phyloP scores from a whole-genome alignment of 108 stramenopile species.

The Cylindrotheca fusiformis region DNA sequence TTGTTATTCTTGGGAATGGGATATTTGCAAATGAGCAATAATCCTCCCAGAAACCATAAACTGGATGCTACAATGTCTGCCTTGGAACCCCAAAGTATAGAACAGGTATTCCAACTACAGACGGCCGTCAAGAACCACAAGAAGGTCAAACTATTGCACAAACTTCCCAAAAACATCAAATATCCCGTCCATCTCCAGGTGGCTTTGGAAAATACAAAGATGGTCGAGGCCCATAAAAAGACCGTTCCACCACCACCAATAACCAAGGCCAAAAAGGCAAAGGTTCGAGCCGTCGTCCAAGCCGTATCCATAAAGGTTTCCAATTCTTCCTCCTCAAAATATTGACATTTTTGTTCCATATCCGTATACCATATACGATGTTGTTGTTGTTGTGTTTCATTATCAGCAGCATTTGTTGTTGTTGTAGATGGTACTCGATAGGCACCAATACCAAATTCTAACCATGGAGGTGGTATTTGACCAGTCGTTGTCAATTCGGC shows the following conservation, averaged over 20 bases:
- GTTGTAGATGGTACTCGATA: conserved; percentile 48
- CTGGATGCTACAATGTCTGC: conserved; percentile 47
- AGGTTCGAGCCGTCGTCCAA: conserved; percentile 49
- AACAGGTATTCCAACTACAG: conserved; percentile 52
- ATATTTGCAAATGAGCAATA: conserved; percentile 48
- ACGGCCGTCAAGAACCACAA: conserved; percentile 60
- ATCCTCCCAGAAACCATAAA: conserved; percentile 43
- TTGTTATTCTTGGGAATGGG: too few relatives aligned
- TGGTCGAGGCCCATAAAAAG: conserved; percentile 64
- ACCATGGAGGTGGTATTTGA: conserved; percentile 32
- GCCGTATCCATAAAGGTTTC: conserved; percentile 37
- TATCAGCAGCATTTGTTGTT: neutral
- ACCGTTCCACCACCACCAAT: conserved; percentile 63
- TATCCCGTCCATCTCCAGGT: conserved; percentile 75
- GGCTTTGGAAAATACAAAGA: conserved; percentile 51
- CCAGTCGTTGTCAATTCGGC: conserved; percentile 31
- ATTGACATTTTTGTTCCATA: neutral
- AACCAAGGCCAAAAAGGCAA: conserved; percentile 57
- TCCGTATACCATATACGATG: conserved; percentile 29
- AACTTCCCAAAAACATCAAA: conserved; percentile 43
- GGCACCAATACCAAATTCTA: conserved; percentile 61
- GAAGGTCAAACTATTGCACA: conserved; percentile 51
- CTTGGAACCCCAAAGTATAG: conserved; percentile 49
- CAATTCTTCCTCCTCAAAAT: neutral
- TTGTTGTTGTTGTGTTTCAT: neutral